Evolutionary conservation across 768 basidiomycete genomes (phyloP).

Genomic region (Naganishia vaughanmartiniae): DNA sequence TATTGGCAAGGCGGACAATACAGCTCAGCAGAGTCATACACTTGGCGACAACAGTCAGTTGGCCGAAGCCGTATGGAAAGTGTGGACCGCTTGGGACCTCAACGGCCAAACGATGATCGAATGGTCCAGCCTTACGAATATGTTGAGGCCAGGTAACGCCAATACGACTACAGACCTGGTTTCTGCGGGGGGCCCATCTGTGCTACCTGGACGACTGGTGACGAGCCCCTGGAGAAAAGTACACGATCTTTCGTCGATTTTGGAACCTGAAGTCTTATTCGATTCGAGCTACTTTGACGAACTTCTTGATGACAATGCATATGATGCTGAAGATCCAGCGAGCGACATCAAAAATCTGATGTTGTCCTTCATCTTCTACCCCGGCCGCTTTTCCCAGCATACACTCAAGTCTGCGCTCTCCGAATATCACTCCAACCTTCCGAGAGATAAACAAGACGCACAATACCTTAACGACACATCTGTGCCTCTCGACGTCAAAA

Average conservation of each 20-base stretch:
- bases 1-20: conserved; percentile 9
- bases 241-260: conserved; percentile 22
- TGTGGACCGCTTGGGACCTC: conserved; percentile 44
- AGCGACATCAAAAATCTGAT: conserved; percentile 66
- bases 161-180: background rate
- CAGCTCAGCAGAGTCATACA: background rate
- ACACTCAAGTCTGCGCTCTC: conserved; percentile 78
- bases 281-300: conserved; percentile 78
- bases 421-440: conserved; percentile 73
- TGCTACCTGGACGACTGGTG: background rate
- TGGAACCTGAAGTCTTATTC: conserved; percentile 31
- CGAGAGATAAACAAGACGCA: conserved; percentile 47
- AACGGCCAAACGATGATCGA: conserved; percentile 33
- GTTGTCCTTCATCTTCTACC: conserved; percentile 75
- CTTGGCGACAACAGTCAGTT: conserved; percentile 16
- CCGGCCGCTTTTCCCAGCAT: conserved; percentile 79
- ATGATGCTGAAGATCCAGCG: conserved; percentile 38
- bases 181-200: background rate
- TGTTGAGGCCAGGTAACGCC: conserved; percentile 23
- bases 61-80: conserved; percentile 34
- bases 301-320: conserved; percentile 50
- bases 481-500: conserved; percentile 65
- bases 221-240: conserved; percentile 40
- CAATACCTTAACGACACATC: conserved; percentile 56
- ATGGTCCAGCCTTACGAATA: conserved; percentile 27